Evolutionary conservation across 306 rosid species (phyloP), one percentile per base, ranked within the genome.

Genomic region (Psophocarpus tetragonolobus): DNA sequence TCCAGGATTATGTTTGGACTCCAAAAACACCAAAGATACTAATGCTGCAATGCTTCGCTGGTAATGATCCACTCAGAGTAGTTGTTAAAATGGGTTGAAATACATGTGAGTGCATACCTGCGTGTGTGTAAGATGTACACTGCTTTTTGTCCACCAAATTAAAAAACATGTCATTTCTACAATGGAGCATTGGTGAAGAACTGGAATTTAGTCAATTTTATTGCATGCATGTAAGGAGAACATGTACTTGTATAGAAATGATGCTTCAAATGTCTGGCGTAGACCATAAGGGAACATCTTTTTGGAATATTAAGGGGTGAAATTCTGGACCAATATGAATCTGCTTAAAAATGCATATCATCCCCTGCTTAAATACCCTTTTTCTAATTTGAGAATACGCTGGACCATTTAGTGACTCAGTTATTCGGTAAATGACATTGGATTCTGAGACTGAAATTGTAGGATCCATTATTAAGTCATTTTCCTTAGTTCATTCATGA

Each of bases 31-130:
- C 8, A 95, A 91, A 83, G 98, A 95, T 81, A 95, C 98, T 53
- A 92, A 88, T 88, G 97, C 97, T 69, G 98, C 98, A 71, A 92
- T 95, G 98, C 97, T 95, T 73, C 90, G 98, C 62, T 95, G 98
- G 98, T 95, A 92, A 88, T 15, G 33, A 42, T 42, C 38, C 61
- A 50, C 77, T 29, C 23, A 38, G 11, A 75, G n/a, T 73, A 61
- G 48, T 24, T 61, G 32, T 78, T 74, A 60, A 50, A 60, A 29
- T 76, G 42, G 41, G 9, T 54, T 80, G 14, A 15, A 6, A 2
- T 53, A 18, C 4, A 14, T 20, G 53, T 67, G 35, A 4, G 3
- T 66, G 35, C 8, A 2, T 1, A 5, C 0, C 8, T 10, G 12
- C 13, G 13, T n/a, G 1, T 9, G n/a, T n/a, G n/a, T 51, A 75